Base-by-base conservation (phyloP, 2,329 filamentous ascomycete genomes). In the Penicillium occitanis region DNA sequence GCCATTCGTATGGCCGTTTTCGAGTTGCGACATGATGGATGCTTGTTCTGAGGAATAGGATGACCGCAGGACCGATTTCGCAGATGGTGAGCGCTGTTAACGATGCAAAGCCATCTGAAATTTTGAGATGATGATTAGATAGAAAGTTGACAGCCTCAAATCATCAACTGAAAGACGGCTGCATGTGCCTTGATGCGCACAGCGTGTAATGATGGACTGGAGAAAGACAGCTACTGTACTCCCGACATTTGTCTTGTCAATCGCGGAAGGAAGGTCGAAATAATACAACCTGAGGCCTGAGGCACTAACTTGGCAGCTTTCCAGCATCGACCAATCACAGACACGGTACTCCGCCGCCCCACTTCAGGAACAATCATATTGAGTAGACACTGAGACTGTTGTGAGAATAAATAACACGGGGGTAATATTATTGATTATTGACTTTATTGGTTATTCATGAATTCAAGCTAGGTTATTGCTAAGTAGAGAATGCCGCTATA, bases 1-100 rank as follows among this genome's bases (percentile, higher is more conserved):
- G 73, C 84, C 84, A 75, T 87, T 86, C 64, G 80, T 73, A 73
- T 83, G 76, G 70, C 84, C 82, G 71, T 84, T 85, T 66, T 79
- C 73, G 48, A 81, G 71, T 63, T 83, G 76, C 59, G 84, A 82
- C 85, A 87, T 87, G 75, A 67, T 76, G 51, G 17, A 13, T 48
- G 62, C 50, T 28, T 58, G 50, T 22, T 63, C 35, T 63, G 44
- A 44, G 46, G 35, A 22, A 30, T 42, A 25, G 44, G 58, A 40
- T 48, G 58, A 42, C 44, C 30, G 64, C 53, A 63, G 44, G 40
- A 50, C 70, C 63, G 61, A 48, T 44, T 63, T 63, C 50, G 61
- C 35, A 46, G 40, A 19, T 57, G 57, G 28, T 4, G 30, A 64
- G 48, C 35, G 37, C 3, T 35, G 55, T 66, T 46, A 60, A 57